phyloP scores from a whole-genome alignment of 2,329 filamentous ascomycete genomes.

The Aspergillus candidus region DNA sequence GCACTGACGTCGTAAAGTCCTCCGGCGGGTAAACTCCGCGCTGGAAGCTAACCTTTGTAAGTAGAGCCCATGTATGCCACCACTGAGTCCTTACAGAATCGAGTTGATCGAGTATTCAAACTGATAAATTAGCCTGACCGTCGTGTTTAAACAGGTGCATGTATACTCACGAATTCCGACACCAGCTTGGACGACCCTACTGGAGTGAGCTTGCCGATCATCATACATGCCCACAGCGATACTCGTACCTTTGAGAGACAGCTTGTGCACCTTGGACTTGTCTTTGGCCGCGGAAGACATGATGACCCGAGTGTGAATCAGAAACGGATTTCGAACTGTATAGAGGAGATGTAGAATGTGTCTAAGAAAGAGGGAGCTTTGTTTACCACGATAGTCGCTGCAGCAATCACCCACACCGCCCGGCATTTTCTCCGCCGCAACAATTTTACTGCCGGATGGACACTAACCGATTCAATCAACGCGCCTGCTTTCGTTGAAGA shows the following conservation, averaged over 20 bases:
- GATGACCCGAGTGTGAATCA: constrained; percentile 8
- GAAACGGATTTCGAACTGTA: background rate
- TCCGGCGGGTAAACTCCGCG: constrained; percentile 80
- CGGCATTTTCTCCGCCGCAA: constrained; percentile 31
- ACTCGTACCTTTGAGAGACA: constrained; percentile 53
- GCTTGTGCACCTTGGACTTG: constrained; percentile 89
- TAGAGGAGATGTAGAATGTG: background rate
- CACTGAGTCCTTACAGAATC: constrained; percentile 61
- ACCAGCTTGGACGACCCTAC: constrained; percentile 74
- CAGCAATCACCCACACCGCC: constrained; percentile 31
- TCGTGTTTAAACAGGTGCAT: background rate
- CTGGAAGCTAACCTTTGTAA: constrained; percentile 62
- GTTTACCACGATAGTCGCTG: constrained; percentile 35
- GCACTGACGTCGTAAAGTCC: constrained; percentile 79
- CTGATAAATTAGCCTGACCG: constrained; percentile 26
- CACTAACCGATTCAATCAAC: background rate
- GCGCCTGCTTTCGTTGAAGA: constrained; percentile 2
- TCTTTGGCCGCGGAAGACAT: constrained; percentile 47
- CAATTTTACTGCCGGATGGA: constrained; percentile 7
- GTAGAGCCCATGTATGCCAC: constrained; percentile 10
- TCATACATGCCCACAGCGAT: background rate
- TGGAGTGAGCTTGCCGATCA: constrained; percentile 23
- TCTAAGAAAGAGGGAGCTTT: constrained; percentile 15
- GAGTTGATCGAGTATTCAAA: constrained; percentile 99
- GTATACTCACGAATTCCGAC: constrained; percentile 76